Base-by-base conservation (phyloP, 2,329 filamentous ascomycete genomes). In the Aspergillus carbonarius region DNA sequence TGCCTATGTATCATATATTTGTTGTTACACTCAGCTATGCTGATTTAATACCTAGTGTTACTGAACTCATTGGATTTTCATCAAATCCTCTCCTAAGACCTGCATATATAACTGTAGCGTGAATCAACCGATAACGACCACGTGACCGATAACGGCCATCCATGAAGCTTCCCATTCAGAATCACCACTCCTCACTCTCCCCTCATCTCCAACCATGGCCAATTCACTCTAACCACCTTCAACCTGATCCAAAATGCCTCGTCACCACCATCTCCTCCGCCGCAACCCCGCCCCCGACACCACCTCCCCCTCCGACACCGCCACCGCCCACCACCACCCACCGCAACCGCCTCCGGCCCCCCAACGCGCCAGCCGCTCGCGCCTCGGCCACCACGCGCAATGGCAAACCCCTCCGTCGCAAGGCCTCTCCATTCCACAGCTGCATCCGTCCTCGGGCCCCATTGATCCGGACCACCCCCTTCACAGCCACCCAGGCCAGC, bases 381-480 rank as follows among this genome's bases (percentile, higher is more conserved):
- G 55, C 55, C 55, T 62, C 32, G 57, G 57, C 50, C 61, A 65
- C 57, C 60, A 54, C 49, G 54, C 60, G 7, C 72, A 74, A 55
- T 74, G 71, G 52, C 70, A 72, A 17, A 74, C 71, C 9, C 72
- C 72, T 9, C 71, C 71, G 1, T 62, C 70, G 9, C 66, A 67
- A 30, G 65, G 63, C n/a, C 68, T 67, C 15, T 70, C 67, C 15
- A 69, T 68, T 13, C 71, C 68, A 9, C 68, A 68, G 25, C 61
- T 65, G 9, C 65, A 62, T 46, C 67, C 66, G 3, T 70, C 71
- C 10, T 69, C 71, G 46, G 69, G 51, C n/a, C 66, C 55, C 18
- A 68, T 68, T 9, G 61, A 64, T 17, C 62, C 63, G 10, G 51
- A 66, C 27, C 68, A 67, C 8, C 62, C 69, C 1, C 61, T 55